Evolutionary conservation across 495 filamentous ascomycete species (phyloP).

Genomic region (Apiosordaria backusii): DNA sequence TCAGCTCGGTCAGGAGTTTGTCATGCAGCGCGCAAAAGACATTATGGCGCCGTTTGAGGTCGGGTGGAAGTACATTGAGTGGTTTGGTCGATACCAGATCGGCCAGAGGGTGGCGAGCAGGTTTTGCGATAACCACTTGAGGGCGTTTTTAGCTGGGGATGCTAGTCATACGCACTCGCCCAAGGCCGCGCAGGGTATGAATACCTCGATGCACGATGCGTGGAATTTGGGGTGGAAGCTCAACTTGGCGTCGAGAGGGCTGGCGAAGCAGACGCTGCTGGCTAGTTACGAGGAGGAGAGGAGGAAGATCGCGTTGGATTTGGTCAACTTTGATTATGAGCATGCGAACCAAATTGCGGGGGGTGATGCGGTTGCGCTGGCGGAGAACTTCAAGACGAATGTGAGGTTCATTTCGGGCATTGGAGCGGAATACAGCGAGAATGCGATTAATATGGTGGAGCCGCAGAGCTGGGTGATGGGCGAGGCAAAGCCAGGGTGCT

Average conservation of each 20-base stretch:
- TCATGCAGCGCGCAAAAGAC: constrained; percentile 59
- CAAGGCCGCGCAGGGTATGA: constrained; percentile 78
- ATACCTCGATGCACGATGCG: constrained; percentile 71
- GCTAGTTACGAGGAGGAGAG: constrained; percentile 65
- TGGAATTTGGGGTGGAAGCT: constrained; percentile 80
- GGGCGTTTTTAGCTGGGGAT: constrained; percentile 71
- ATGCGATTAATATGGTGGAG: constrained; percentile 51
- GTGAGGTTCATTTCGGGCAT: constrained; percentile 65
- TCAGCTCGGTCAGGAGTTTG: constrained; percentile 56
- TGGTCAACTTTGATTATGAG: constrained; percentile 65
- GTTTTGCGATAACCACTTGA: constrained; percentile 51
- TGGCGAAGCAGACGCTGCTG: constrained; percentile 51
- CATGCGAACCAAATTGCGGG: constrained; percentile 57
- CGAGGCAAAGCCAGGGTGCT: constrained; percentile 52
- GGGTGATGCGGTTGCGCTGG: constrained; percentile 53
- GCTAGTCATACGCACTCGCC: constrained; percentile 73
- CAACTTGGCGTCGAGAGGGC: constrained; percentile 56
- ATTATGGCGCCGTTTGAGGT: constrained; percentile 61
- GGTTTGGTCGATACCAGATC: constrained; percentile 61
- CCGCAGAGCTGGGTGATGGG: constrained; percentile 41
- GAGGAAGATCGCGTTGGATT: constrained; percentile 55
- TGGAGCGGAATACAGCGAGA: constrained; percentile 59
- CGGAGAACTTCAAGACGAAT: constrained; percentile 61
- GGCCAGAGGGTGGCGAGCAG: constrained; percentile 61
- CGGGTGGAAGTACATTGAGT: constrained; percentile 59